phyloP scores from a whole-genome alignment of 2,329 filamentous ascomycete species.

The Drechslera avenae region DNA sequence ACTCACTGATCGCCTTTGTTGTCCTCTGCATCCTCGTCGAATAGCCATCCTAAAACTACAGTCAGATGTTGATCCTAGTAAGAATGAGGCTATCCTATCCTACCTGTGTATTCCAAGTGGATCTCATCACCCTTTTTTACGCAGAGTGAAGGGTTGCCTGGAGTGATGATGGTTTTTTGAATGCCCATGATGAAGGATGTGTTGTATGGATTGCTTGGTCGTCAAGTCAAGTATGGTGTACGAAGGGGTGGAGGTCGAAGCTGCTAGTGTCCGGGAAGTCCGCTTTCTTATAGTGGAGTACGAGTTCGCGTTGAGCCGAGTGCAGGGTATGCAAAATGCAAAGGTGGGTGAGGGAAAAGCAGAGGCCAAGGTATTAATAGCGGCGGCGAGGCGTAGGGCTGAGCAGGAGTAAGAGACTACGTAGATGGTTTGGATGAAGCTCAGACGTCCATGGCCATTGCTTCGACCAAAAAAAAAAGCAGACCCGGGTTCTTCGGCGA shows the following conservation, averaged over 20 bases:
- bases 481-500: slow-evolving; percentile 24
- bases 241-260: not conserved
- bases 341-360: slow-evolving; percentile 13
- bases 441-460: slow-evolving; percentile 26
- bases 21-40: slow-evolving; percentile 65
- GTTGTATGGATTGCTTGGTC: slow-evolving; percentile 2
- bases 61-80: slow-evolving; percentile 20
- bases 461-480: slow-evolving; percentile 23
- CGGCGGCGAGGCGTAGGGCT: slow-evolving; percentile 16
- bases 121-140: slow-evolving; percentile 74
- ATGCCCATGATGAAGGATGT: slow-evolving; percentile 58
- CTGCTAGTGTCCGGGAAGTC: not conserved
- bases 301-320: not conserved
- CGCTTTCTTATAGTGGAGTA: not conserved
- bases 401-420: slow-evolving; percentile 30
- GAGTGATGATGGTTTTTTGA: slow-evolving; percentile 65
- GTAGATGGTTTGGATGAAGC: slow-evolving; percentile 32
- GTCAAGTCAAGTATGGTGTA: not conserved
- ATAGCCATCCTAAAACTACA: slow-evolving; percentile 65
- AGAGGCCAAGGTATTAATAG: slow-evolving; percentile 30
- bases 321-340: slow-evolving; percentile 2
- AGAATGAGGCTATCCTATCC: too few relatives aligned
- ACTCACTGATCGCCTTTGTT: slow-evolving; percentile 74
- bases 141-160: slow-evolving; percentile 65
- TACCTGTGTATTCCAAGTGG: slow-evolving; percentile 83